Evolutionary conservation across 345 rosid species (phyloP).

Genomic region (Hibiscus tridactylites): DNA sequence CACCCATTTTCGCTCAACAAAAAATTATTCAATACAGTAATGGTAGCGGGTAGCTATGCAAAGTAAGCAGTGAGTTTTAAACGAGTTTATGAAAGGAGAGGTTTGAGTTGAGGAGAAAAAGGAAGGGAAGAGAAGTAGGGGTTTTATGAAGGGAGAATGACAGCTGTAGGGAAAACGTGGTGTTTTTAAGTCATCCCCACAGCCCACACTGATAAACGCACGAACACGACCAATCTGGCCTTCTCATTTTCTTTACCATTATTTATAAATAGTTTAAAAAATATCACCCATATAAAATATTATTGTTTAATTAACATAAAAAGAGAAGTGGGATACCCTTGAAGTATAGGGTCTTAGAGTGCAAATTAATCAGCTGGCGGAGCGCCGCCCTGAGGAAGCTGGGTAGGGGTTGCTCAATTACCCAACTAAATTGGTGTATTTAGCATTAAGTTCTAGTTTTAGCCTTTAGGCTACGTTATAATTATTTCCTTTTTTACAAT

Average conservation of each 20-base stretch:
- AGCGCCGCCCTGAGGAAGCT: not conserved
- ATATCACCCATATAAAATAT: not conserved
- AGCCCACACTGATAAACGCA: not conserved
- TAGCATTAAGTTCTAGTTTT: not conserved
- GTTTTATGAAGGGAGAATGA: not conserved
- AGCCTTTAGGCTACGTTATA: not conserved
- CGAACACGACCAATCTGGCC: slow-evolving; percentile 6
- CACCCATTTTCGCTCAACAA: slow-evolving; percentile 4
- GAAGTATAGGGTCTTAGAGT: not conserved
- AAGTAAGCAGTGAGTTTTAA: not conserved
- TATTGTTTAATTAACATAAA: not conserved
- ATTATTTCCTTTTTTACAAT: no score
- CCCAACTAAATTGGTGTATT: not conserved
- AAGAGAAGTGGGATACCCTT: not conserved
- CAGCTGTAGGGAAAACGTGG: not conserved
- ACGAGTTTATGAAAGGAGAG: not conserved
- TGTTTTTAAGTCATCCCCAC: not conserved
- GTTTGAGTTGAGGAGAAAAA: not conserved
- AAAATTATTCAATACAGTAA: not conserved
- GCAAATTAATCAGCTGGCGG: not conserved
- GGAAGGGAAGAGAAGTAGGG: not conserved
- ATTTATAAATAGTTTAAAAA: not conserved
- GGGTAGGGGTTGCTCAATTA: not conserved
- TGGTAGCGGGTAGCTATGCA: not conserved
- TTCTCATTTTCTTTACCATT: not conserved